Conservation (phyloP, 2,329 filamentous ascomycete species). For the Aspergillus flavus region DNA sequence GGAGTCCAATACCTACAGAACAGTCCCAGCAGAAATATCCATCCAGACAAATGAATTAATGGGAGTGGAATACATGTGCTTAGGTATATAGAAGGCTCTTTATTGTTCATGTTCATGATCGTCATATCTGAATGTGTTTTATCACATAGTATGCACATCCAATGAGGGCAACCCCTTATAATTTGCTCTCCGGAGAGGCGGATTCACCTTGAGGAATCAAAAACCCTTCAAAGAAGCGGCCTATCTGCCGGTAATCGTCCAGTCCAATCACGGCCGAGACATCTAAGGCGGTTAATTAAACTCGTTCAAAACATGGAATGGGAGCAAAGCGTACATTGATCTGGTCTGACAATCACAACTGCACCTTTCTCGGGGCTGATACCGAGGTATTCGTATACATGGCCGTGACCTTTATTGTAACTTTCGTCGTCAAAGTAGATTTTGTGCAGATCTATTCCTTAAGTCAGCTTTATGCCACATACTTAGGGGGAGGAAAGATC, state of each 20-base stretch:
- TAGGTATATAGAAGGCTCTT: background rate
- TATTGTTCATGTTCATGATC: background rate
- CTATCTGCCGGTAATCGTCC: slow-evolving; percentile 35
- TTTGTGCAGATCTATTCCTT: slow-evolving; percentile 57
- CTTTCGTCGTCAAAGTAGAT: slow-evolving; percentile 60
- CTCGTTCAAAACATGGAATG: background rate
- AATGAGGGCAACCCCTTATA: slow-evolving; percentile 6
- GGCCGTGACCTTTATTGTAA: slow-evolving; percentile 59
- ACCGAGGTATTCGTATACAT: slow-evolving; percentile 60
- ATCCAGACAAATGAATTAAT: background rate
- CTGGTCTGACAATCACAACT: slow-evolving; percentile 60
- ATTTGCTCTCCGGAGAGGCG: slow-evolving; percentile 9
- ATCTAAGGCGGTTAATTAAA: slow-evolving; percentile 28
- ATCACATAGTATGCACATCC: background rate
- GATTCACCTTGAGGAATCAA: slow-evolving; percentile 21
- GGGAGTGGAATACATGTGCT: background rate
- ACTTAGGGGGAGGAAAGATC: slow-evolving; percentile 3
- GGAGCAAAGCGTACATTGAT: slow-evolving; percentile 56
- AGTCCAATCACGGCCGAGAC: slow-evolving; percentile 42
- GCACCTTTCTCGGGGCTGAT: slow-evolving; percentile 51
- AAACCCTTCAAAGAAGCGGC: slow-evolving; percentile 40
- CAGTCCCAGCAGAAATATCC: background rate
- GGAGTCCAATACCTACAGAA: background rate
- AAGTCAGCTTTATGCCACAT: background rate
- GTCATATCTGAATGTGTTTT: background rate